These are phyloP conservation scores for Trametes cingulata DNA, from an alignment of 768 basidiomycete species.

Conservation along the genomic window DNA sequence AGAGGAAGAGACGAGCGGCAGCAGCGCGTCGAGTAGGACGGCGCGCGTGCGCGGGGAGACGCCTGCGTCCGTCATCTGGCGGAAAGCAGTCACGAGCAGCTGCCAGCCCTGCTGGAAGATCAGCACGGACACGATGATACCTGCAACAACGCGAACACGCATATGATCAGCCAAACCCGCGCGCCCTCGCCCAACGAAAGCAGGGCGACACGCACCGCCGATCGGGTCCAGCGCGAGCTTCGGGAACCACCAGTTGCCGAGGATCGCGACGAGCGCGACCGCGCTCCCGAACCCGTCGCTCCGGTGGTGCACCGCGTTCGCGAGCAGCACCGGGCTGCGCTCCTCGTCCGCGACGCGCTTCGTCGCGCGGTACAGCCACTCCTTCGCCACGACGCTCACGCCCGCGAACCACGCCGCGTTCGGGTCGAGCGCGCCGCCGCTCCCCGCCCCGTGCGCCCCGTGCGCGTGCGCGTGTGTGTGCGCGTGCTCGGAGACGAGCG, in stretches of 20 bases:
- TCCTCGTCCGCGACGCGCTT: conserved; percentile 90
- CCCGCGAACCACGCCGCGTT: conserved; percentile 98
- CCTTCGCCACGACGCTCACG: conserved; percentile 77
- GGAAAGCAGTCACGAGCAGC: conserved; percentile 68
- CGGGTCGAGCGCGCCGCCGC: conserved; percentile 62
- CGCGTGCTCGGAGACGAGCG: conserved; percentile 32
- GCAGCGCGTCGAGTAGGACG: conserved; percentile 55
- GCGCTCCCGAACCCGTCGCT: conserved; percentile 93
- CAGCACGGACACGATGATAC: conserved; percentile 84
- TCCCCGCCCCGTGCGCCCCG: conserved; percentile 49
- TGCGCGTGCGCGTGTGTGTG: conserved; percentile 45
- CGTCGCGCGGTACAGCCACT: conserved; percentile 90
- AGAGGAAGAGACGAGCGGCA: conserved; percentile 49
- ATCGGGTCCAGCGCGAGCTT: conserved; percentile 89
- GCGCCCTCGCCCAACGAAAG: not conserved
- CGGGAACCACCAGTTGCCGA: conserved; percentile 87
- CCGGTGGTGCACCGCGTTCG: conserved; percentile 98
- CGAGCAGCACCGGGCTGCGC: conserved; percentile 85
- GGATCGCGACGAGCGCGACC: conserved; percentile 89
- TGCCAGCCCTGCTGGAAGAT: conserved; percentile 78
- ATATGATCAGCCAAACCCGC: not conserved
- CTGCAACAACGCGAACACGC: conserved; percentile 38
- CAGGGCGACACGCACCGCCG: conserved; percentile 59
- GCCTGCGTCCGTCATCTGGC: conserved; percentile 84
- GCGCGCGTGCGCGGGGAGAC: conserved; percentile 57